phyloP scores from a whole-genome alignment of 805 yeast genomes.

The Zygosaccharomyces rouxii region DNA sequence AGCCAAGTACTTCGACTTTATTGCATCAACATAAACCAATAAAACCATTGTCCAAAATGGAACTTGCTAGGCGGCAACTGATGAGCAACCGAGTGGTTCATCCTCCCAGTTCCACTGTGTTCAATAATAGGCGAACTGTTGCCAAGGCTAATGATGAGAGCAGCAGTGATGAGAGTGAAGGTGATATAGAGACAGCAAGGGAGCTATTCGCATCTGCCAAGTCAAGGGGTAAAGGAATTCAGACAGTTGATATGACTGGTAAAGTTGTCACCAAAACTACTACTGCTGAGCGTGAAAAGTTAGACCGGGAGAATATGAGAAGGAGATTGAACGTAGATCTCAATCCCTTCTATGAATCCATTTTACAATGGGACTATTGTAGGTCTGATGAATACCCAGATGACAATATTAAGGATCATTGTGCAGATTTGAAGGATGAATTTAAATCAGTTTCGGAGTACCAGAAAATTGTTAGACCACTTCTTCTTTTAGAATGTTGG shows the following conservation, averaged over 20 bases:
- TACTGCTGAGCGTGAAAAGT: conserved; percentile 42
- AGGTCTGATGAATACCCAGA: conserved; percentile 54
- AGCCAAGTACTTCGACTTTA: conserved; percentile 23
- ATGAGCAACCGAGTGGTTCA: conserved; percentile 34
- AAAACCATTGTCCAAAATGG: conserved; percentile 38
- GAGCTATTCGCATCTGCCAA: conserved; percentile 36
- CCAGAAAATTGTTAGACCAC: conserved; percentile 65
- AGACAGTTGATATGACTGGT: conserved; percentile 43
- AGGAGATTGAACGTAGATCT: conserved; percentile 71
- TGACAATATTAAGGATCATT: conserved; percentile 40
- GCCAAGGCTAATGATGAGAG: conserved; percentile 29
- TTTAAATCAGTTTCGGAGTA: conserved; percentile 65
- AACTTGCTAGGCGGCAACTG: conserved; percentile 36
- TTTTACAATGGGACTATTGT: conserved; percentile 75
- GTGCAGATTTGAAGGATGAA: conserved; percentile 47
- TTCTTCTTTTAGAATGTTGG: conserved; percentile 88
- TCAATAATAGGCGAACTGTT: conserved; percentile 37
- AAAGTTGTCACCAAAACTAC: conserved; percentile 35
- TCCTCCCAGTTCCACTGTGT: conserved; percentile 50
- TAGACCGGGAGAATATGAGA: conserved; percentile 74
- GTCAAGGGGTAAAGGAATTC: conserved; percentile 29
- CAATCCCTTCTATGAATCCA: conserved; percentile 63
- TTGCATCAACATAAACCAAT: conserved; percentile 21
- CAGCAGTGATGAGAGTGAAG: conserved; percentile 40
- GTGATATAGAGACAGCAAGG: conserved; percentile 36